A percentile compares a stretch with the other conserved stretches of the same genome.
Evolutionary conservation across 306 rosid genomes (phyloP).

Genomic region (Elaeagnus macrophylla): DNA sequence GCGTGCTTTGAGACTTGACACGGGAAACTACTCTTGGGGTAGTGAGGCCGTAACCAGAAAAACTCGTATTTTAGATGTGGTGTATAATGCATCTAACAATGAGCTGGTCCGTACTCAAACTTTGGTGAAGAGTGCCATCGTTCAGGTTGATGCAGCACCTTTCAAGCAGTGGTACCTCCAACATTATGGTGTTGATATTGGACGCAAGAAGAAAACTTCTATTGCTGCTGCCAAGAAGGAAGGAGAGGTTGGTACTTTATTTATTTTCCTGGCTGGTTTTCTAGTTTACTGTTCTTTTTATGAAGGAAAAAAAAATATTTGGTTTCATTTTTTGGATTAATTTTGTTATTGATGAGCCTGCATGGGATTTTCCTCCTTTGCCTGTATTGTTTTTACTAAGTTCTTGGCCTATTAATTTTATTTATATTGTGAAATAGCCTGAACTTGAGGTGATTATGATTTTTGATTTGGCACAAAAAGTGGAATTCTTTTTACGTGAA

Average conservation of each 20-base stretch:
- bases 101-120: slow-evolving; percentile 60
- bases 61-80: slow-evolving; percentile 53
- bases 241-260: slow-evolving; percentile 34
- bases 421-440: no score
- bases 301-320: no score
- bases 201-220: slow-evolving; percentile 48
- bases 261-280: neutral
- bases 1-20: slow-evolving; percentile 63
- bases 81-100: slow-evolving; percentile 61
- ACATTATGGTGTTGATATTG: slow-evolving; percentile 54
- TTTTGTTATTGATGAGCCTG: no score
- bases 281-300: neutral
- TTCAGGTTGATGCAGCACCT: slow-evolving; percentile 63
- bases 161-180: slow-evolving; percentile 61
- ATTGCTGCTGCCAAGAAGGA: slow-evolving; percentile 38
- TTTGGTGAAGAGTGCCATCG: slow-evolving; percentile 53
- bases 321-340: no score
- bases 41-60: slow-evolving; percentile 55
- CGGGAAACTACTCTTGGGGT: slow-evolving; percentile 60
- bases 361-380: no score
- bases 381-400: no score
- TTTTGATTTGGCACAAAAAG: no score
- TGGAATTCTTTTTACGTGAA: no score
- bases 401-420: no score
- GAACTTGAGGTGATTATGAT: no score